Base-by-base conservation (phyloP, 1,284 basidiomycete species). In the Cystobasidium pallidum region DNA sequence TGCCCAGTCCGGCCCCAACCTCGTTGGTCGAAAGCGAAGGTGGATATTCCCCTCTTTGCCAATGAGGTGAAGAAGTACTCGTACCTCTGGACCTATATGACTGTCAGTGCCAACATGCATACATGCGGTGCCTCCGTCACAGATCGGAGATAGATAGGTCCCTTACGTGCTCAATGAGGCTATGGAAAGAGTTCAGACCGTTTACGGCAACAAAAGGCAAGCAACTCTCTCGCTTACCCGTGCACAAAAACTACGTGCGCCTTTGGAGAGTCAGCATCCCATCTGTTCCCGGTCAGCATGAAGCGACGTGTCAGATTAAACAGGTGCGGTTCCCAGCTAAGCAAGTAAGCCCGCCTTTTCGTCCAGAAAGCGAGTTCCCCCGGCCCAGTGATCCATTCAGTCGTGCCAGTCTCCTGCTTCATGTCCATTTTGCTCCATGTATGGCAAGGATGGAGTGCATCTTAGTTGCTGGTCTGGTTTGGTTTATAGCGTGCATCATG, bases 1-100 rank as follows among this genome's bases (percentile, higher is more conserved):
- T 77, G 77, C 2, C 73, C 77, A 3, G 82, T 83, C 39, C 78
- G 70, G 19, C 82, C 82, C 73, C 80, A 83, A 3, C 78, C 78
- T 45, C 81, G 77, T 75, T 82, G 82, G 70, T 82, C 82, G 58
- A 77, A 83, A 24, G 79, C 81, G 58, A 81, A 76, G 24, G 81
- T 78, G 63, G 80, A 77, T 72, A 82, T 79, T 1, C 81, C 82
- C n/a, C 78, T 68, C 36, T 80, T 75, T 15, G 81, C 79, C 71
- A 80, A 82, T 36, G 76, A 71, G 32, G 75, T 75, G 71, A 82
- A 81, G 57, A 80, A 78, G 74, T 81, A 78, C 57, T 79, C 75
- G 75, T 82, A 83, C 15, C 82, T 78, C 45, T 78, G 76, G 57
- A 80, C 76, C 67, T 82, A 79, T 65, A 49, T 34, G 34, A n/a